Evolutionary conservation across 441 rosid genomes (phyloP).

Genomic region (Biscutella auriculata): DNA sequence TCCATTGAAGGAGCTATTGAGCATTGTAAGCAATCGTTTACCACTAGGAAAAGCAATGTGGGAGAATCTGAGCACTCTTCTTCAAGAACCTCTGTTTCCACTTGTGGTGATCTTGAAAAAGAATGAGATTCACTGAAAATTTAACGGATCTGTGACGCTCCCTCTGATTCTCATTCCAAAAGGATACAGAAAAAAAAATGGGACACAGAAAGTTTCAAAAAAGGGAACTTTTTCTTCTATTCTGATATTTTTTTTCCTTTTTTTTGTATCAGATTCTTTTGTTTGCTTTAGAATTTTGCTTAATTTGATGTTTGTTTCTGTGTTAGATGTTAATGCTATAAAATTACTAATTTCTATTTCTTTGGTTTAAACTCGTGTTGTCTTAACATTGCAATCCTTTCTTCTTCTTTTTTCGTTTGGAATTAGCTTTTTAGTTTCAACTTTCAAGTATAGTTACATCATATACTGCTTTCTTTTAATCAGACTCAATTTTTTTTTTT

Average conservation of each 20-base stretch:
- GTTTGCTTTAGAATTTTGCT: conserved; percentile 12
- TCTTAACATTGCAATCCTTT: background rate
- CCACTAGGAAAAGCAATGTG: conserved; percentile 27
- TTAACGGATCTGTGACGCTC: conserved; percentile 8
- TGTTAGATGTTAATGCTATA: conserved; percentile 10
- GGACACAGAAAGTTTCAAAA: conserved; percentile 12
- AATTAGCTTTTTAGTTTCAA: background rate
- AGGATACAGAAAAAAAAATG: background rate
- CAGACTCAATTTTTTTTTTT: too few species aligned
- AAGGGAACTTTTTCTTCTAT: background rate
- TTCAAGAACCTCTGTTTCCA: conserved; percentile 29
- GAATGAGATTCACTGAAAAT: conserved; percentile 3
- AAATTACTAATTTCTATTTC: conserved; percentile 11
- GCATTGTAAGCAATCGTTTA: conserved; percentile 62
- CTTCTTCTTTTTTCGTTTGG: background rate
- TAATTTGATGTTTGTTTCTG: conserved; percentile 8
- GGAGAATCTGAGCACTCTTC: conserved; percentile 33
- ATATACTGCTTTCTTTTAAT: too few species aligned
- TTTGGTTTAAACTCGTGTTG: background rate
- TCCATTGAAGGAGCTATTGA: conserved; percentile 85
- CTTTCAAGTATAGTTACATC: too few species aligned
- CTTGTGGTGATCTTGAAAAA: conserved; percentile 25
- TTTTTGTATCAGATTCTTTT: conserved; percentile 14
- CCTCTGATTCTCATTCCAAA: conserved; percentile 18
- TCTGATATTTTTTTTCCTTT: background rate